Conservation (phyloP, 305 asterid species). For the Andrographis paniculata region DNA sequence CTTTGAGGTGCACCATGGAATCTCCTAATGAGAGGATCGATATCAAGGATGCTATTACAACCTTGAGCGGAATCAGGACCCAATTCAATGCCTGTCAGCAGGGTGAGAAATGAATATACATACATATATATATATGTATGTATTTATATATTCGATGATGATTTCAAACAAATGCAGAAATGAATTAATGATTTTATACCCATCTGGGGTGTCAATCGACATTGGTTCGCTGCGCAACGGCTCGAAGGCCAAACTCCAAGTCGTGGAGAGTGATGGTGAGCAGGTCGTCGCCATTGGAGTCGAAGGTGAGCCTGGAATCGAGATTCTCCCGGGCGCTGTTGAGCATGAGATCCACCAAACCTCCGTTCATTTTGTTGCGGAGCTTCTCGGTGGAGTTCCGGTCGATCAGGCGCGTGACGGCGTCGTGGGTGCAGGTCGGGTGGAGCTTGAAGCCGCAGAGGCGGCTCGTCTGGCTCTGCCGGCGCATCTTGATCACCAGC, state of each 20-base stretch:
- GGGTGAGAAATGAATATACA: too few relatives aligned
- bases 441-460: constrained; percentile 57
- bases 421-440: constrained; percentile 35
- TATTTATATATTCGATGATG: too few relatives aligned
- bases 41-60: not conserved
- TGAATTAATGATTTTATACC: too few relatives aligned
- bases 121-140: too few relatives aligned
- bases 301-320: constrained; percentile 59
- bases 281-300: constrained; percentile 50
- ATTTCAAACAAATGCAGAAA: too few relatives aligned
- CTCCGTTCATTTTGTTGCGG: constrained; percentile 73
- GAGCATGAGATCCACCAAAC: constrained; percentile 64
- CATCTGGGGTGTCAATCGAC: too few relatives aligned
- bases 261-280: constrained; percentile 44
- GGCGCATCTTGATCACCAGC: constrained; percentile 57
- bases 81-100: too few relatives aligned
- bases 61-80: too few relatives aligned
- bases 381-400: constrained; percentile 40
- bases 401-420: constrained; percentile 43
- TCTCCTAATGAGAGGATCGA: not conserved
- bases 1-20: not conserved
- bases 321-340: constrained; percentile 66
- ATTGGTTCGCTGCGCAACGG: too few relatives aligned
- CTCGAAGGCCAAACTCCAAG: constrained; percentile 51
- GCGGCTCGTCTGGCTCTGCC: constrained; percentile 40